Conservation (phyloP, 1,139 yeast species). For the Pichia kudriavzevii region DNA sequence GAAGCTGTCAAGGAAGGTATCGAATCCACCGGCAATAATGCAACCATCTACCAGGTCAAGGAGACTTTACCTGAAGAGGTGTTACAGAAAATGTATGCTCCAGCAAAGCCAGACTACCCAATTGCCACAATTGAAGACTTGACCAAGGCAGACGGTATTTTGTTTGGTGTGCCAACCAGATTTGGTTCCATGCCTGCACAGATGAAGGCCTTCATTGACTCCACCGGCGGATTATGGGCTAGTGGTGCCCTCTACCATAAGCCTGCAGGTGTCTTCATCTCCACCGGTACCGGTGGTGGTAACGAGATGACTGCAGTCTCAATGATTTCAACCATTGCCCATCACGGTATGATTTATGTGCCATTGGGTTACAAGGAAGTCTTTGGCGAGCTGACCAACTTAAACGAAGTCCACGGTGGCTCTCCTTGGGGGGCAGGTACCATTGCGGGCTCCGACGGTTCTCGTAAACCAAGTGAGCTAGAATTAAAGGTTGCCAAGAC, state of each 20-base stretch:
- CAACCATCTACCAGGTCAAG: constrained; percentile 41
- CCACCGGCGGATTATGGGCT: constrained; percentile 46
- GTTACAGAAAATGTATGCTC: constrained; percentile 36
- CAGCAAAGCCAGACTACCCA: constrained; percentile 35
- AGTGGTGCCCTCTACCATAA: constrained; percentile 41
- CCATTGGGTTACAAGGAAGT: constrained; percentile 41
- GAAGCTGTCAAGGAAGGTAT: constrained; percentile 37
- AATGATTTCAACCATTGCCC: constrained; percentile 34
- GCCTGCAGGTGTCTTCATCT: constrained; percentile 39
- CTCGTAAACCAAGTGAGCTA: constrained; percentile 35
- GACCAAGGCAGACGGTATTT: constrained; percentile 37
- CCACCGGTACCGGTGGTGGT: constrained; percentile 44
- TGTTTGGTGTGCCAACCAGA: constrained; percentile 48
- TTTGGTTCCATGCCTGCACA: constrained; percentile 44
- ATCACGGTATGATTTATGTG: constrained; percentile 45
- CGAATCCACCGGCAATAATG: constrained; percentile 31
- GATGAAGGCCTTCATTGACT: constrained; percentile 37
- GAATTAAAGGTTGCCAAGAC: constrained; percentile 35
- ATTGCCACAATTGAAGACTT: constrained; percentile 36
- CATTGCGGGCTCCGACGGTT: constrained; percentile 42
- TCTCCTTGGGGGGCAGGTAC: constrained; percentile 49
- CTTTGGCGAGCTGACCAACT: constrained; percentile 31
- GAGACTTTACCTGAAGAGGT: constrained; percentile 44
- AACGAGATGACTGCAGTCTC: constrained; percentile 39
- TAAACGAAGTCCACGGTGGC: constrained; percentile 39